A percentile compares a stretch with the other conserved stretches of the same genome.
These are phyloP conservation scores for Prosopis cineraria DNA, from an alignment of 306 rosid species.

Conservation along the genomic window DNA sequence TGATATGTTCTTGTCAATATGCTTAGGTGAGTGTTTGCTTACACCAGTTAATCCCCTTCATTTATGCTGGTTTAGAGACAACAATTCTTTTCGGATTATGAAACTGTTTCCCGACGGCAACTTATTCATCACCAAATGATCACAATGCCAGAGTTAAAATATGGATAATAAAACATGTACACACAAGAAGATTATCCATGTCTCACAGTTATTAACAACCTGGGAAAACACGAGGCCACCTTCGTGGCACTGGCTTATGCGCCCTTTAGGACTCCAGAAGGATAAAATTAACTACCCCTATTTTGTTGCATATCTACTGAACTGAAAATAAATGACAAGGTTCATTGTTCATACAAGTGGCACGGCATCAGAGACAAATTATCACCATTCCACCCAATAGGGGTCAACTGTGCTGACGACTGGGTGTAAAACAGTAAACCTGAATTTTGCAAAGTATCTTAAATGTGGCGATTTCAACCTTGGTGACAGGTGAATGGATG, in stretches of 20 bases:
- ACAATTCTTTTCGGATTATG: neutral
- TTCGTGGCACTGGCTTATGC: neutral
- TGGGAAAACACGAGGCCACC: neutral
- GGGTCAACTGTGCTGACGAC: no score
- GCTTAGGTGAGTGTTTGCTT: neutral
- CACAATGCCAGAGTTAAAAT: neutral
- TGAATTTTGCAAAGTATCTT: neutral
- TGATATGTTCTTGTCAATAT: neutral
- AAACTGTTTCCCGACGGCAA: neutral
- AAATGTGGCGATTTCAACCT: neutral
- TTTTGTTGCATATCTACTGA: conserved; percentile 6
- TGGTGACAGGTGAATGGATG: neutral
- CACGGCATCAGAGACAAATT: conserved; percentile 1
- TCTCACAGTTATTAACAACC: conserved; percentile 6
- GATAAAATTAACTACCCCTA: conserved; percentile 3
- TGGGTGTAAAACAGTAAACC: neutral
- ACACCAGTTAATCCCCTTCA: neutral
- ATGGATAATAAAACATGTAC: conserved; percentile 24
- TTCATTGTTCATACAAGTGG: conserved; percentile 17
- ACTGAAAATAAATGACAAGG: neutral
- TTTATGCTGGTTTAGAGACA: no score
- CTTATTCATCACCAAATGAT: neutral
- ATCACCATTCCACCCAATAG: neutral
- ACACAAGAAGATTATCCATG: neutral
- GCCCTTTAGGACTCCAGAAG: neutral